Base-by-base conservation (phyloP, 495 filamentous ascomycete genomes). In the Geopyxis carbonaria region DNA sequence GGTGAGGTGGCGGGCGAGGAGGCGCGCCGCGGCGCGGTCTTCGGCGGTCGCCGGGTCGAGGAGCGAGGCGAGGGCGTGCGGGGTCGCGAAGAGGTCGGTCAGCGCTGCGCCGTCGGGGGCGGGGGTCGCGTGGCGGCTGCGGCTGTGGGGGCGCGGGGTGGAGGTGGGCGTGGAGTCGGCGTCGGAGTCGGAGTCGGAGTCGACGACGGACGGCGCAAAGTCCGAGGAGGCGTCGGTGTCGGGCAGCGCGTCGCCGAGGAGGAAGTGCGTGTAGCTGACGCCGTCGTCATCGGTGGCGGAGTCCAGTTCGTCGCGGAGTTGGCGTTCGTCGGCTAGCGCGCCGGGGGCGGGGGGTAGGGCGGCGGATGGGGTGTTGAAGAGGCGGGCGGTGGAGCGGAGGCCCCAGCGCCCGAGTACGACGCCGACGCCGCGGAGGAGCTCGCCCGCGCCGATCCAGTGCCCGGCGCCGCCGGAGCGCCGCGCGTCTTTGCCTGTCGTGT, bases 11-110 rank as follows among this genome's bases (percentile, higher is more conserved):
- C 80, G 78, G 9, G 87, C 78, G 2, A 95, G 68, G 7, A 87
- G 68, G 22, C 70, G 70, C 2, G 91, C 89, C 57, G 93, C 80
- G 24, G 80, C 70, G 25, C 75, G 69, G 38, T 86, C 76, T 40
- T 86, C 79, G 0, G 72, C 64, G 28, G 71, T 79, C 33, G 73
- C 72, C 0, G 91, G 91, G 48, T 92, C 69, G 1, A 97, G 74
- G 0, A 95, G 72, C n/a, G 70, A 66, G 5, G 87, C 79, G 8
- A 97, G 68, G 35, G 76, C 72, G 19, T 62, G 52, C 25, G 76
- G 62, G 35, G 77, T 73, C n/a, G 85, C 60, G 9, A 72, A 63
- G 4, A 67, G 64, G 39, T 86, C 80, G 9, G 62, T 50, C 5
- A 70, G 45, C 0, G 76, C 74, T 0, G 76, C 74, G 9, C 60